These are phyloP conservation scores for Stagonosporopsis chrysanthemi DNA, from an alignment of 2,329 filamentous ascomycete species.

Conservation along the genomic window DNA sequence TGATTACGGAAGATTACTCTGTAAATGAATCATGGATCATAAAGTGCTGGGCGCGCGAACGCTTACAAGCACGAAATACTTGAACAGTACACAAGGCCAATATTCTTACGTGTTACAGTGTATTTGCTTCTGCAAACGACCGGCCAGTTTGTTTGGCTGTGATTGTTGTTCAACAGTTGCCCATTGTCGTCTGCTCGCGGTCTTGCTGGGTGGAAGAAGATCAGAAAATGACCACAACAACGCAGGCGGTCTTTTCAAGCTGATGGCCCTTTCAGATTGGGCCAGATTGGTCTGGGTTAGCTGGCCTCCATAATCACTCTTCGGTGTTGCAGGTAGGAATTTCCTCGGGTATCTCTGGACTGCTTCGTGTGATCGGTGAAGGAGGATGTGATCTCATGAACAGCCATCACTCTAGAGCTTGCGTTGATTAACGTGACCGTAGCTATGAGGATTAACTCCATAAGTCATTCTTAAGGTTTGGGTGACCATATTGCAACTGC, in stretches of 20 bases:
- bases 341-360: too few species aligned
- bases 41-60: conserved; percentile 1
- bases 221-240: neutral
- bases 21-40: conserved; percentile 1
- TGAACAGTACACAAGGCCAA: too few species aligned
- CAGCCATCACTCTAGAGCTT: too few species aligned
- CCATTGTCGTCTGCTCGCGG: neutral
- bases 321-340: too few species aligned
- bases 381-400: too few species aligned
- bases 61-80: neutral
- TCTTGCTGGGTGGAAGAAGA: neutral
- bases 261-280: neutral
- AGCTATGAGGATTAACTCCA: neutral
- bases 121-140: neutral
- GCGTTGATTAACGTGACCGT: too few species aligned
- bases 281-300: too few species aligned
- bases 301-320: too few species aligned
- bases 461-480: neutral
- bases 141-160: neutral
- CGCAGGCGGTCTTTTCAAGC: neutral
- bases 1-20: neutral
- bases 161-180: neutral
- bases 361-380: too few species aligned
- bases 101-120: neutral
- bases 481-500: conserved; percentile 12